A percentile compares a stretch with the other conserved stretches of the same genome.
phyloP scores from a whole-genome alignment of 192 early-diverging fungal species.

The Jimgerdemannia lactiflua region DNA sequence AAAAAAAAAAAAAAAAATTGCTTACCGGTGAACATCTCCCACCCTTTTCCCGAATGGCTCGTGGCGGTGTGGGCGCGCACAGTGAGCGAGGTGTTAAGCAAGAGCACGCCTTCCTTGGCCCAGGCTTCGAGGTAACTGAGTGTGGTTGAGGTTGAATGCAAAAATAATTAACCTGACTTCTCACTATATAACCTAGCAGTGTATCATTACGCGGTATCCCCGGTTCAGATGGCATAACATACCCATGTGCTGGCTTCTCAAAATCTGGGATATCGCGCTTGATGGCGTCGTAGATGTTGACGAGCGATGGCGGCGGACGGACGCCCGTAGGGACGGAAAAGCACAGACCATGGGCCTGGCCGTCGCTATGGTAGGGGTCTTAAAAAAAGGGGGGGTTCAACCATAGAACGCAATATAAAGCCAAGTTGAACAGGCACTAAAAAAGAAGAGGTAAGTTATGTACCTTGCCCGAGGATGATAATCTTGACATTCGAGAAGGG shows the following conservation, averaged over 20 bases:
- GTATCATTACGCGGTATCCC: too few species aligned
- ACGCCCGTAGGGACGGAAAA: constrained; percentile 87
- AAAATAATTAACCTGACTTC: too few species aligned
- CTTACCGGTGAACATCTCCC: constrained; percentile 68
- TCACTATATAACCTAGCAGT: too few species aligned
- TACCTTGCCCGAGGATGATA: constrained; percentile 94
- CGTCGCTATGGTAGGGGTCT: constrained; percentile 69
- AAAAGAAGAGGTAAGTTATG: constrained; percentile 12
- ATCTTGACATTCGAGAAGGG: constrained; percentile 71
- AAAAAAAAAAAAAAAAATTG: too few species aligned
- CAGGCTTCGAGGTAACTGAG: constrained; percentile 54
- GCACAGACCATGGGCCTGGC: constrained; percentile 89
- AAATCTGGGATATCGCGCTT: constrained; percentile 72
- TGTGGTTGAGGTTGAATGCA: too few species aligned
- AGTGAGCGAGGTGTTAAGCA: constrained; percentile 87
- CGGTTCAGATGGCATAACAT: too few species aligned
- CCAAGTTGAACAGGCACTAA: background rate
- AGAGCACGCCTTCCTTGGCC: constrained; percentile 83
- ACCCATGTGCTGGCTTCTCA: constrained; percentile 67
- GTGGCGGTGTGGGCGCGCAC: constrained; percentile 77
- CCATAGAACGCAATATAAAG: constrained; percentile 5
- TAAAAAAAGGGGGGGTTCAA: background rate
- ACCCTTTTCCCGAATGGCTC: constrained; percentile 80
- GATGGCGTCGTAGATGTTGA: constrained; percentile 90
- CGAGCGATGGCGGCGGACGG: constrained; percentile 76